Evolutionary conservation across 352 stramenopile species (phyloP), one percentile per base, ranked within the genome.

Genomic region (Globisporangium barbulae): DNA sequence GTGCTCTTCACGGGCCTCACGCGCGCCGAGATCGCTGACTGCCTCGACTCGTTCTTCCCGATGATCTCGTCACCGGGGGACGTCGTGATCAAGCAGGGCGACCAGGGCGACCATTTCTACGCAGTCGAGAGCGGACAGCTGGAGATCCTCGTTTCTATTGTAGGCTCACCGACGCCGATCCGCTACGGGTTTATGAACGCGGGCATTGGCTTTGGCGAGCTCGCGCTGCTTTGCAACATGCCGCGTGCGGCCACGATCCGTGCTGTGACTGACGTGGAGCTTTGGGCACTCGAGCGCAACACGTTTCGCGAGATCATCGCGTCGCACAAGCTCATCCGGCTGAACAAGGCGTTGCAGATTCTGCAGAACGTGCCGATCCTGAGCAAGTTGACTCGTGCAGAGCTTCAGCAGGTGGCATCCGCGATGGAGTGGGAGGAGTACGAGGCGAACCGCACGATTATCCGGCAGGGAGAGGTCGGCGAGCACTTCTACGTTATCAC

Each of bases 171-270:
- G 21, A 71, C 70, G 4, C 78, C 79, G 0, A 90, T 93, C 57
- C 83, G 84, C 21, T 93, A 90, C 60, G 85, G 85, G 8, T 83
- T 79, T 25, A 66, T 93, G 12, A 67, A 67, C 28, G 54, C 81
- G 0, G 83, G 85, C 5, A 72, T 88, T 69, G 85, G 91, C 5
- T 99, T 99, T 78, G 97, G 97, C 31, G 97, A 99, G 69, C 71
- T 99, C 1, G 96, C 97, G 5, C 74, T 99, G 49, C 81, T 99
- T 65, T 99, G 98, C 74, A 98, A 98, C 67, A 90, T 93, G 74
- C 97, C 97, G 9, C 83, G 97, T 55, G 96, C 97, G 2, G 97
- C 97, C 8, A 98, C 95, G 67, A 97, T 97, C 50, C 79, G 79
- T 0, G 75, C 85, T 0, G 71, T 85, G 25, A 81, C 76, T 0